Evolutionary conservation across 306 rosid species (phyloP), one percentile per base, ranked within the genome.

Genomic region (Castanospermum australe): DNA sequence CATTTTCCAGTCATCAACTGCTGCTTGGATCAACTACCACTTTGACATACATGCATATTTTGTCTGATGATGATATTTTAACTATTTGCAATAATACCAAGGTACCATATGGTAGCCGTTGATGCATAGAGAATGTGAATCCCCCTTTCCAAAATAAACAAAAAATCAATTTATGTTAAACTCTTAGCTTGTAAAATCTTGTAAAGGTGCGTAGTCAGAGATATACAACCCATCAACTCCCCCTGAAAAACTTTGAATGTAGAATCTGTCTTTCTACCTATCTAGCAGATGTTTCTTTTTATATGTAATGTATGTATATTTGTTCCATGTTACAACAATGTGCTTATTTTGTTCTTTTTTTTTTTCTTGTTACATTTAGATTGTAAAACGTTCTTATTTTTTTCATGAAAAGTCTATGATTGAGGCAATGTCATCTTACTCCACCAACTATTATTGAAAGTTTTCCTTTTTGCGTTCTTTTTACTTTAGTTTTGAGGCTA

Each of bases 401-500:
- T 9, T 61, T 15, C n/a, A n/a, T n/a, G n/a, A n/a, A n/a, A n/a
- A n/a, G n/a, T n/a, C n/a, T n/a, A n/a, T n/a, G n/a, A n/a, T n/a
- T n/a, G n/a, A n/a, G n/a, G n/a, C n/a, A n/a, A n/a, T n/a, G n/a
- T n/a, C n/a, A n/a, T n/a, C n/a, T n/a, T n/a, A n/a, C n/a, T n/a
- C n/a, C n/a, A n/a, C n/a, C n/a, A n/a, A n/a, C n/a, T n/a, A n/a
- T n/a, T n/a, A n/a, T n/a, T n/a, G n/a, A n/a, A n/a, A n/a, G n/a
- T n/a, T n/a, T n/a, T n/a, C n/a, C n/a, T n/a, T n/a, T n/a, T n/a
- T 21, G 52, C 24, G n/a, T 66, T 45, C 18, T 21, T 45, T 77
- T 65, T 57, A 39, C 75, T 56, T 35, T 78, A 52, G 50, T 33
- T 78, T 45, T 65, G 65, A 78, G 71, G 71, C 36, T 38, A 72